Evolutionary conservation across 345 rosid genomes (phyloP).

Genomic region (Ceriops zippeliana): DNA sequence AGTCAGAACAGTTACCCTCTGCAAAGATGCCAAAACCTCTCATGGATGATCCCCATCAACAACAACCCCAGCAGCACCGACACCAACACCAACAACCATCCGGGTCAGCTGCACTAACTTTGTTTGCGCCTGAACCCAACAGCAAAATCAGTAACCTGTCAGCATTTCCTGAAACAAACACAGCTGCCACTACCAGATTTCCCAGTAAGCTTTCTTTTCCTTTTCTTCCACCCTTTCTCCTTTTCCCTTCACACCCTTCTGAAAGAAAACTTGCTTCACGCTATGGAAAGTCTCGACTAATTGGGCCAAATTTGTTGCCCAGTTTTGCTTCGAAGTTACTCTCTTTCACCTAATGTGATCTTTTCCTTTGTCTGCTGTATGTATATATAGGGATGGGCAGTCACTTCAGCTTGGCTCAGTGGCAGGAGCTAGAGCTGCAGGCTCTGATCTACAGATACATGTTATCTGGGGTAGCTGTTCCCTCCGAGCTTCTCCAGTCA

Average conservation of each 20-base stretch:
- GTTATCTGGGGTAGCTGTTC: conserved; percentile 81
- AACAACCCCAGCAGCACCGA: conserved; percentile 15
- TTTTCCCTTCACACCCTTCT: background rate
- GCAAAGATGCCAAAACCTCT: conserved; percentile 73
- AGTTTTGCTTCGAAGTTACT: background rate
- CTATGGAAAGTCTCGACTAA: background rate
- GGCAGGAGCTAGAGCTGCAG: conserved; percentile 96
- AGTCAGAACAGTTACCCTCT: conserved; percentile 58
- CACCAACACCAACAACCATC: conserved; percentile 31
- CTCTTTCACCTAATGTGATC: background rate
- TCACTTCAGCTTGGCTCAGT: conserved; percentile 73
- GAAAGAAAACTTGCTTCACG: background rate
- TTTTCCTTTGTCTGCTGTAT: background rate
- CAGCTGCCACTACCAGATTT: conserved; percentile 34
- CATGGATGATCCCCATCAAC: conserved; percentile 32
- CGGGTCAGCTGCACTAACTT: conserved; percentile 55
- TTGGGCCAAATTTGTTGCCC: background rate
- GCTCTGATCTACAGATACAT: conserved; percentile 92
- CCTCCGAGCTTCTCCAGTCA: conserved; percentile 79
- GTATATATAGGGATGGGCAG: conserved; percentile 53
- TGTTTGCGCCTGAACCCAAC: conserved; percentile 64
- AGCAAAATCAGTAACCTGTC: conserved; percentile 48
- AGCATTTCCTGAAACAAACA: conserved; percentile 43
- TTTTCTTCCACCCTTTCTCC: background rate
- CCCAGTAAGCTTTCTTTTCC: conserved; percentile 40